Base-by-base conservation (phyloP, 345 rosid species). In the Eucalyptus fibrosa region DNA sequence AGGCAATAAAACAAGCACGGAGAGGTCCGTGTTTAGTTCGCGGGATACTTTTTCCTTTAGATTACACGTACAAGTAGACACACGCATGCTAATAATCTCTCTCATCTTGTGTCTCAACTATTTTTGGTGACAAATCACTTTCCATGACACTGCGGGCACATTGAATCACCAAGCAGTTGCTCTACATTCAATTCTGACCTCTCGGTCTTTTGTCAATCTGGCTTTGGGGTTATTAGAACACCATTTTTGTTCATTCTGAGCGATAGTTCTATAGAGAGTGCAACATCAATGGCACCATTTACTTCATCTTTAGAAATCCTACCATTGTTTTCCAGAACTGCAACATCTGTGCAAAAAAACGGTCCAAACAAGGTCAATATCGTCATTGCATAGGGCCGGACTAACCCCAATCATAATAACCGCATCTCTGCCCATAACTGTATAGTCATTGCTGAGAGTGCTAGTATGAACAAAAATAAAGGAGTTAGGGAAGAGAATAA, bases 261-360 rank as follows among this genome's bases (percentile, higher is more conserved):
- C 49, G 94, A 37, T 95, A 95, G 88, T 95, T 94, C 91, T 95
- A 95, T 91, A 87, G 89, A 59, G 96, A 95, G 51, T 94, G 97
- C 51, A 55, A 92, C 92, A 91, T 94, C 30, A 93, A 94, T 16
- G 97, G 97, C 12, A 94, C 95, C 0, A 91, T 95, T 5, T 96
- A 95, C 88, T 94, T 94, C 91, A 95, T 95, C 40, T 95, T 95
- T 16, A 94, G 96, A 5, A 94, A 95, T 30, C 96, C 96, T 2
- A 94, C 95, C 1, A 94, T 89, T 16, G 94, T 92, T 12, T 53
- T 95, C 3, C 94, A 95, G 32, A 91, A 90, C 91, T 95, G 94
- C 87, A 94, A 92, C 89, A 94, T 94, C 21, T 94, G 81, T 40
- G 91, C 94, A 3, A 89, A 94, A 93, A 47, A 89, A 88, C 12